These are phyloP conservation scores for Paraglomus brasilianum DNA, from an alignment of 192 early-diverging fungal genomes.

Conservation along the genomic window DNA sequence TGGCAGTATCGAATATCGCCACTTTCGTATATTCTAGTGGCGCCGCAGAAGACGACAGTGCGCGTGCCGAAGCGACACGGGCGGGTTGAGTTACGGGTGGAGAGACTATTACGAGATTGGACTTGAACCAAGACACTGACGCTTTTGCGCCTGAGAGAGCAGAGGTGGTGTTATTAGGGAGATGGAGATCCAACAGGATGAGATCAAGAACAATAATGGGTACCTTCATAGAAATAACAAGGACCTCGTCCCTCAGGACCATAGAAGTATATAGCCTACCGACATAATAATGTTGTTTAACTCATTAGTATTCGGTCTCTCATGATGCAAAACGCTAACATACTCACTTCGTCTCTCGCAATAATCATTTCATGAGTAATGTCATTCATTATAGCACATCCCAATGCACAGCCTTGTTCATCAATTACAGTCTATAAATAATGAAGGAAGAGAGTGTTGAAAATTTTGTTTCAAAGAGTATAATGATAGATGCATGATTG, in stretches of 20 bases:
- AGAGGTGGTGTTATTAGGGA: constrained; percentile 32
- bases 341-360: constrained; percentile 71
- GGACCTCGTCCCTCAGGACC: constrained; percentile 87
- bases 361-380: constrained; percentile 74
- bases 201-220: constrained; percentile 28
- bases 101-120: constrained; percentile 73
- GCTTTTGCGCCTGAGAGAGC: constrained; percentile 62
- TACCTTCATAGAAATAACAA: constrained; percentile 85
- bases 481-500: no score
- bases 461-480: no score
- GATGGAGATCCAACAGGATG: constrained; percentile 36
- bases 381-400: constrained; percentile 73
- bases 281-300: background rate
- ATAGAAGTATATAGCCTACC: constrained; percentile 84
- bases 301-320: background rate
- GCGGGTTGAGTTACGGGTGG: constrained; percentile 46
- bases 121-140: constrained; percentile 66
- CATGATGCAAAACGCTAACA: background rate
- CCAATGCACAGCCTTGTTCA: constrained; percentile 76
- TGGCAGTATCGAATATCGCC: constrained; percentile 86
- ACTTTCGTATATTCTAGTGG: constrained; percentile 55
- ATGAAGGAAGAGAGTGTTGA: background rate
- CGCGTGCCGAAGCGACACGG: constrained; percentile 34
- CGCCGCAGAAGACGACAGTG: constrained; percentile 2
- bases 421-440: constrained; percentile 55